A percentile compares a stretch with the other conserved stretches of the same genome.
phyloP scores from a whole-genome alignment of 2,329 filamentous ascomycete species.

The Cercospora canescens region DNA sequence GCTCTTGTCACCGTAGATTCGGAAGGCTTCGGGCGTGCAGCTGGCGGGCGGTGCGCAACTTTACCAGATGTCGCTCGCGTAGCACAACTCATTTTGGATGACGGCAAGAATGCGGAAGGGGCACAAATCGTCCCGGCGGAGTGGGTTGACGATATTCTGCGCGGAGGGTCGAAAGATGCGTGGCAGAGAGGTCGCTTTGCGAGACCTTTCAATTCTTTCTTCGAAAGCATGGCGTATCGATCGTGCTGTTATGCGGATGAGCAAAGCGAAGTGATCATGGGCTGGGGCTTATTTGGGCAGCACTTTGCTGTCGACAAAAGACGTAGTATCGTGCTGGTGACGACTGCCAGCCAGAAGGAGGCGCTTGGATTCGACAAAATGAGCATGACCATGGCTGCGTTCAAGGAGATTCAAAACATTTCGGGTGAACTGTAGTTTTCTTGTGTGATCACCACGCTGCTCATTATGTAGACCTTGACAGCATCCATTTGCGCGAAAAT shows the following conservation, averaged over 20 bases:
- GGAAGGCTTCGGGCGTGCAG: conserved; percentile 21
- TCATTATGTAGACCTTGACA: too few relatives aligned
- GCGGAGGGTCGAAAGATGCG: conserved; percentile 1
- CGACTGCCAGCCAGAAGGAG: conserved; percentile 19
- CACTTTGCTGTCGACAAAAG: conserved; percentile 24
- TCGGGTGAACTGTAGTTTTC: background rate
- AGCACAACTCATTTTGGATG: conserved; percentile 20
- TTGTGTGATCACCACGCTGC: too few relatives aligned
- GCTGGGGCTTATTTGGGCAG: conserved; percentile 26
- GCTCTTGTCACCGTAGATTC: conserved; percentile 24
- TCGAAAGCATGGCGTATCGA: conserved; percentile 19
- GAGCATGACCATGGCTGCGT: conserved; percentile 14
- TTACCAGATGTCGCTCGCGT: conserved; percentile 27
- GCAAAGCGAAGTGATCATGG: conserved; percentile 17
- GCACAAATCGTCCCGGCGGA: conserved; percentile 17
- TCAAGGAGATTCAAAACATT: conserved; percentile 17
- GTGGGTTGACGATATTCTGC: conserved; percentile 28
- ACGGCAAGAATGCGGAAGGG: conserved; percentile 7
- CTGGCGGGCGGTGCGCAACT: conserved; percentile 26
- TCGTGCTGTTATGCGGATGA: conserved; percentile 18
- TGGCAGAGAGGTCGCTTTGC: conserved; percentile 2
- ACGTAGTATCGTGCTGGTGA: conserved; percentile 28
- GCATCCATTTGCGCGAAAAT: too few relatives aligned
- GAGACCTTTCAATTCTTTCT: conserved; percentile 10
- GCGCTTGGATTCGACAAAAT: conserved; percentile 12